phyloP scores from a whole-genome alignment of 768 basidiomycete genomes.

The Kwoniella bestiolae region DNA sequence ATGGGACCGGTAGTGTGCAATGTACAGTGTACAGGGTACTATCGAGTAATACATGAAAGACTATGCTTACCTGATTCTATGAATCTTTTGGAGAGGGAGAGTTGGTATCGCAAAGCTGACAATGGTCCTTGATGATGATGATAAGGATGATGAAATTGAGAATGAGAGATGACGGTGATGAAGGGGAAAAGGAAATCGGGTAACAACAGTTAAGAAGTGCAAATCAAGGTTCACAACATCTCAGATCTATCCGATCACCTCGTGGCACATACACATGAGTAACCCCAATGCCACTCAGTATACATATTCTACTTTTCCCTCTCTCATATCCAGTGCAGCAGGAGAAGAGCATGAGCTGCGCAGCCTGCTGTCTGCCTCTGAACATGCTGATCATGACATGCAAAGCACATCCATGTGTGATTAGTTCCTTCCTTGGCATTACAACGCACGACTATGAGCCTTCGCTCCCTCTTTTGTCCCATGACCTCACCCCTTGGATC shows the following conservation, averaged over 20 bases:
- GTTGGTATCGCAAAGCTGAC: not conserved
- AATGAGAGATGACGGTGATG: not conserved
- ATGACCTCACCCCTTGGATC: too few relatives aligned
- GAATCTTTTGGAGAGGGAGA: not conserved
- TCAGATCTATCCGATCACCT: not conserved
- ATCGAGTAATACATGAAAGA: too few relatives aligned
- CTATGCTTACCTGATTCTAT: not conserved
- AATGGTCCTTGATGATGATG: not conserved
- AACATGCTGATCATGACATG: too few relatives aligned
- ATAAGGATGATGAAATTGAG: too few relatives aligned
- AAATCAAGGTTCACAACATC: not conserved
- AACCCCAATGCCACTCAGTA: not conserved
- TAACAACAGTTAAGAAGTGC: not conserved
- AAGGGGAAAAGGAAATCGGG: not conserved
- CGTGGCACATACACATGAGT: not conserved
- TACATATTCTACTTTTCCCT: too few relatives aligned
- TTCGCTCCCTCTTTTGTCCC: too few relatives aligned
- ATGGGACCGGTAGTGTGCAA: not conserved
- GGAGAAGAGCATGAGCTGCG: not conserved
- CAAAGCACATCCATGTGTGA: too few relatives aligned
- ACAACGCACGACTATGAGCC: too few relatives aligned
- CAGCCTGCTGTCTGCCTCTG: too few relatives aligned
- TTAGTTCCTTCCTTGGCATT: too few relatives aligned
- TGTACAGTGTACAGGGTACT: too few relatives aligned
- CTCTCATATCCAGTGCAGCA: not conserved